These are phyloP conservation scores for Xylaria nigripes DNA, from an alignment of 495 filamentous ascomycete species.

Conservation along the genomic window DNA sequence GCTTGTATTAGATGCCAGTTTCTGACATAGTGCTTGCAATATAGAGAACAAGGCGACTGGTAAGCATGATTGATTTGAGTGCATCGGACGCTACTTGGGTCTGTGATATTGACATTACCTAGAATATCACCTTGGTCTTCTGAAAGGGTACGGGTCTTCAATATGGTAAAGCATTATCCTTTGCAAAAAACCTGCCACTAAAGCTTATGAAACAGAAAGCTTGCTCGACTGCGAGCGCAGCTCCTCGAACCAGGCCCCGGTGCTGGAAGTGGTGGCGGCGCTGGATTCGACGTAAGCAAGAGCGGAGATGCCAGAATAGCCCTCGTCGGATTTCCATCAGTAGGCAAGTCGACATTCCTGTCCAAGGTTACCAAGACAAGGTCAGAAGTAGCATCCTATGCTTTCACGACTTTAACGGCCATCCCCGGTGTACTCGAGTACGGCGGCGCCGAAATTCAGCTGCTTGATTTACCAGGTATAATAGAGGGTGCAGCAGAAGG, in stretches of 20 bases:
- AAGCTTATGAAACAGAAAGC: conserved; percentile 55
- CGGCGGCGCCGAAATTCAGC: conserved; percentile 95
- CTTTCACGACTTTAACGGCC: conserved; percentile 95
- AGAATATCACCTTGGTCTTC: conserved; percentile 97
- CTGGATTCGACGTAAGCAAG: conserved; percentile 95
- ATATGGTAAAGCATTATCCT: neutral
- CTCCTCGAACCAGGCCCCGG: conserved; percentile 86
- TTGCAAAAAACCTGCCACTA: neutral
- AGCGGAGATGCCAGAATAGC: conserved; percentile 95
- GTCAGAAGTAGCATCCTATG: conserved; percentile 91
- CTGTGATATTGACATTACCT: conserved; percentile 10
- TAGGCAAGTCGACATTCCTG: conserved; percentile 97
- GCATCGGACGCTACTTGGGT: neutral
- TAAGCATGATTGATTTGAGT: conserved; percentile 33
- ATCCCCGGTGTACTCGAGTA: conserved; percentile 98
- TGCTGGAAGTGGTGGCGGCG: conserved; percentile 60
- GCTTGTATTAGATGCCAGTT: conserved; percentile 5
- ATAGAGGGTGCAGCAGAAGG: conserved; percentile 96
- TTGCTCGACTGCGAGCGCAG: conserved; percentile 89
- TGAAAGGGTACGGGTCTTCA: conserved; percentile 68
- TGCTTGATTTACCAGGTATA: conserved; percentile 96
- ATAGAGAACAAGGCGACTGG: conserved; percentile 98
- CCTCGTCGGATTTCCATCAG: conserved; percentile 94
- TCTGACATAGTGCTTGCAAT: conserved; percentile 19
- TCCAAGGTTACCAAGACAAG: conserved; percentile 99